A percentile compares a stretch with the other conserved stretches of the same genome.
Conservation (phyloP, 441 rosid species). For the Gossypium davidsonii region DNA sequence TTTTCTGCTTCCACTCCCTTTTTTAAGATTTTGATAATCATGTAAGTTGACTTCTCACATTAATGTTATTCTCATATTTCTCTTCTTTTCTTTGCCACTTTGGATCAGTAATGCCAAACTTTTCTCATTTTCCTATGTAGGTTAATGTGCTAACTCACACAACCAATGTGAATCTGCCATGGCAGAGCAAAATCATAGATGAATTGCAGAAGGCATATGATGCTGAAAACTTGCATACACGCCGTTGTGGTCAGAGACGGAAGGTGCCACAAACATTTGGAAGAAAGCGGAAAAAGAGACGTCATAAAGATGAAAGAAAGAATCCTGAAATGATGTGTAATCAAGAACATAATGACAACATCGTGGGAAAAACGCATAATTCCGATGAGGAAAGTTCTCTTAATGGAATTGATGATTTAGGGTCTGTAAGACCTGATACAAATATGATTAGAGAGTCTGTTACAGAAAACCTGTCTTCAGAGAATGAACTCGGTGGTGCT, state of each 20-base stretch:
- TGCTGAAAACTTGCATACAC: conserved; percentile 17
- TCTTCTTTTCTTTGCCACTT: background rate
- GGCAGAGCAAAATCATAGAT: conserved; percentile 25
- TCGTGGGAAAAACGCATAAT: background rate
- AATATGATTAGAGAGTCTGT: conserved; percentile 14
- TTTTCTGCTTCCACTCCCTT: background rate
- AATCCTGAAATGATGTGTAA: conserved; percentile 4
- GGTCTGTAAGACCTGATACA: conserved; percentile 4
- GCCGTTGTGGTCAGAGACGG: conserved; percentile 11
- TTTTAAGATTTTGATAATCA: background rate
- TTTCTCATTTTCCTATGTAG: conserved; percentile 15
- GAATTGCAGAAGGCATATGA: conserved; percentile 21
- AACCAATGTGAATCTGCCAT: conserved; percentile 24
- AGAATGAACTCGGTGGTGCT: conserved; percentile 29
- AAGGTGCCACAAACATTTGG: conserved; percentile 12
- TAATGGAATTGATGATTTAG: conserved; percentile 13
- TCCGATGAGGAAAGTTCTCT: background rate
- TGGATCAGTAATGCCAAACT: background rate
- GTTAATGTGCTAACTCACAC: conserved; percentile 40
- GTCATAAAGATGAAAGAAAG: conserved; percentile 9
- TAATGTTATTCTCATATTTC: background rate
- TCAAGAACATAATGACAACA: conserved; percentile 5
- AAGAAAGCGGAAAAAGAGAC: conserved; percentile 19
- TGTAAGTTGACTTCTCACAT: background rate
- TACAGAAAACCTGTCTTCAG: conserved; percentile 16